Evolutionary conservation across 208 protist species (phyloP).

Genomic region (Trypanosoma lewisi): DNA sequence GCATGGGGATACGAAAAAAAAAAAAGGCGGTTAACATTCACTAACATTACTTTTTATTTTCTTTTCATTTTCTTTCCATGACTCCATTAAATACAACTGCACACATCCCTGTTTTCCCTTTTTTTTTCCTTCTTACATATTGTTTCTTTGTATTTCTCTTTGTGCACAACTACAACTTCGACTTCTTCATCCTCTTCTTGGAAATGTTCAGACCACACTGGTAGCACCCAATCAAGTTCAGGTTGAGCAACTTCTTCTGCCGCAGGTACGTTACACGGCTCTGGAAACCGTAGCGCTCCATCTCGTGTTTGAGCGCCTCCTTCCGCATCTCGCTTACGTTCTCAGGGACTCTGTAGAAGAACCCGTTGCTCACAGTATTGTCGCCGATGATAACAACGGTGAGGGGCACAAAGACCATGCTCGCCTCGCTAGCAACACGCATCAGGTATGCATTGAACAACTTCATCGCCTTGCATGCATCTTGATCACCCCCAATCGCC

Average conservation of each 20-base stretch:
- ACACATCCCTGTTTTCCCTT: not conserved
- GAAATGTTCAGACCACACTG: constrained; percentile 35
- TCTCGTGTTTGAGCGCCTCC: constrained; percentile 53
- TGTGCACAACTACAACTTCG: constrained; percentile 1
- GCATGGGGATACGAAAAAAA: not conserved
- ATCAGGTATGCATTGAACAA: constrained; percentile 54
- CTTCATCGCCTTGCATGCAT: constrained; percentile 50
- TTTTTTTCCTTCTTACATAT: constrained; percentile 22
- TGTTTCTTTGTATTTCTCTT: not conserved
- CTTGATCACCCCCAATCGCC: constrained; percentile 43
- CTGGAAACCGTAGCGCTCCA: constrained; percentile 57
- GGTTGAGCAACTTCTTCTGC: constrained; percentile 59
- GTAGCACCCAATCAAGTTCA: constrained; percentile 74
- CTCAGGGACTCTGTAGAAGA: constrained; percentile 47
- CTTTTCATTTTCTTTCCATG: constrained; percentile 22
- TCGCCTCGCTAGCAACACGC: constrained; percentile 37
- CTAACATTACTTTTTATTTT: not conserved
- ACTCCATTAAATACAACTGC: too few species aligned
- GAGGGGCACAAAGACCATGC: constrained; percentile 62
- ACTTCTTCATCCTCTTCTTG: not conserved
- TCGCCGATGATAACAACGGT: constrained; percentile 63
- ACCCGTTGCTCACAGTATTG: constrained; percentile 59
- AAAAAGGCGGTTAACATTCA: too few species aligned
- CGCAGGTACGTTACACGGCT: constrained; percentile 60
- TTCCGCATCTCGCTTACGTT: constrained; percentile 28